Conservation (phyloP, 163 green algal genomes). For the Volvox carteri region DNA sequence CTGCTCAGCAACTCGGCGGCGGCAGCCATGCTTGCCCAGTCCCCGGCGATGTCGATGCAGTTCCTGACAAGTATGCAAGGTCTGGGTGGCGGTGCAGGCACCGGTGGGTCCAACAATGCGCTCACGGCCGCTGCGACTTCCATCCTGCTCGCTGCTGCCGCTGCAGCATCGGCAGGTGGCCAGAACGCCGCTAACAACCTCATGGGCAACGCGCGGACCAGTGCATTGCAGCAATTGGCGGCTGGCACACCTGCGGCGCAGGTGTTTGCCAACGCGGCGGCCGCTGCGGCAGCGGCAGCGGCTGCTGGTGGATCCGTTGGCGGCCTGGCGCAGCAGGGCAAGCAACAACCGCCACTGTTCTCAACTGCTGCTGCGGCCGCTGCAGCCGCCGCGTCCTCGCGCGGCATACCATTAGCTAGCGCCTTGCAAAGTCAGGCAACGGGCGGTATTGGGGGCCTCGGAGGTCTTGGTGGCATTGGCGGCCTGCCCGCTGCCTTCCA, state of each 20-base stretch:
- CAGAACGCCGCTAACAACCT: neutral
- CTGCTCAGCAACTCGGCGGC: neutral
- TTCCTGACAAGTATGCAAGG: constrained; percentile 25
- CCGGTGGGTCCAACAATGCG: neutral
- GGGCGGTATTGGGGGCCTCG: constrained; percentile 2
- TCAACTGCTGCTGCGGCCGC: neutral
- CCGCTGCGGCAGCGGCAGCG: neutral
- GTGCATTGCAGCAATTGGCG: constrained; percentile 11
- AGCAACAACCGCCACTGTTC: constrained; percentile 18
- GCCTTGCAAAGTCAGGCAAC: no score
- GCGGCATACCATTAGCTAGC: neutral
- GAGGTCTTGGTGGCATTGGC: neutral
- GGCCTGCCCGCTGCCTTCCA: constrained; percentile 25
- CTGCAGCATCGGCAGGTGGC: neutral
- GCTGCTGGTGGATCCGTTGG: neutral
- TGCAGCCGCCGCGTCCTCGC: neutral
- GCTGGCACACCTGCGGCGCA: neutral
- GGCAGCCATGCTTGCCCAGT: constrained; percentile 1
- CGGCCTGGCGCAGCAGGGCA: constrained; percentile 7
- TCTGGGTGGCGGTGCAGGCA: neutral
- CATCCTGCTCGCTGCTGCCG: neutral
- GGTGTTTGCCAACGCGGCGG: constrained; percentile 1
- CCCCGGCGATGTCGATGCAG: constrained; percentile 21
- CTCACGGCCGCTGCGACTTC: constrained; percentile 12
- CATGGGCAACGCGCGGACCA: neutral